Evolutionary conservation across 768 basidiomycete genomes (phyloP).

Genomic region (Boletellus emodensis): DNA sequence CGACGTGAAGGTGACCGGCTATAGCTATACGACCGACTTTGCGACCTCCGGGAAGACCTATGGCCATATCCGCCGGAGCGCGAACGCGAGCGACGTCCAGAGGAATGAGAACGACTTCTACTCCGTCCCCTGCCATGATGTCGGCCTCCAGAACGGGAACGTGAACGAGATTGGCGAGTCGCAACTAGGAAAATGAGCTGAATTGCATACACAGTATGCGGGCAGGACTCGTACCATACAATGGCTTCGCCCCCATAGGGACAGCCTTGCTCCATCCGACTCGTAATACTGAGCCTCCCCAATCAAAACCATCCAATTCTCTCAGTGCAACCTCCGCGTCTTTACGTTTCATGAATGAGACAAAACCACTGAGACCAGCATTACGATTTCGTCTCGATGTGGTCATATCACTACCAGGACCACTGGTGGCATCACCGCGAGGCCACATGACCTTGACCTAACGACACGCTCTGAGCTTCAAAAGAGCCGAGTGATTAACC

Average conservation of each 20-base stretch:
- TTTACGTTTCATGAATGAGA: constrained; percentile 90
- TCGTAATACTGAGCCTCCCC: constrained; percentile 84
- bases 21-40: constrained; percentile 26
- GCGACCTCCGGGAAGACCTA: constrained; percentile 21
- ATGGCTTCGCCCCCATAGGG: constrained; percentile 70
- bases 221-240: constrained; percentile 60
- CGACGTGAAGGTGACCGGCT: constrained; percentile 37
- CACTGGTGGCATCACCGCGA: constrained; percentile 65
- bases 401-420: constrained; percentile 76
- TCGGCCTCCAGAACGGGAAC: constrained; percentile 32
- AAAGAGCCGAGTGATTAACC: background rate
- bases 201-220: background rate
- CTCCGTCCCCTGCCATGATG: constrained; percentile 24
- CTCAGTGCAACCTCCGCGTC: constrained; percentile 88
- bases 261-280: constrained; percentile 99
- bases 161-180: constrained; percentile 29
- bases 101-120: constrained; percentile 24
- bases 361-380: constrained; percentile 88
- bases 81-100: constrained; percentile 28
- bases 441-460: constrained; percentile 99
- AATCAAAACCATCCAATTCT: constrained; percentile 90
- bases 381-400: constrained; percentile 65
- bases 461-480: background rate
- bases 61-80: constrained; percentile 30
- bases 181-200: constrained; percentile 12